These are phyloP conservation scores for Trypanosoma platydactyli DNA, from an alignment of 208 protist genomes.

Conservation along the genomic window DNA sequence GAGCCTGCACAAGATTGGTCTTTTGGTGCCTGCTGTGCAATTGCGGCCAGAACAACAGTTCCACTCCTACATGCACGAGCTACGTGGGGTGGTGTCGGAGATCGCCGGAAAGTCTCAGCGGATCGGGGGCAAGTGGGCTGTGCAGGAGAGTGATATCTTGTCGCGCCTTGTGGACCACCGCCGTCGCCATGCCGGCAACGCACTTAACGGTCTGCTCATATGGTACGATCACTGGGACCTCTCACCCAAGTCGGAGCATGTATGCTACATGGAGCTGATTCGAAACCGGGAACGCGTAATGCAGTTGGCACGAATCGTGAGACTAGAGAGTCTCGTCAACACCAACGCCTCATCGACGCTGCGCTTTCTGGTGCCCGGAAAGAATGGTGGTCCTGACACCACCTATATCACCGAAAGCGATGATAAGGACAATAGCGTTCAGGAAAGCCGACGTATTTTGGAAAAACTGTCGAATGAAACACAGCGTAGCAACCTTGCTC, in stretches of 20 bases:
- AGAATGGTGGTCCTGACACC: constrained; percentile 35
- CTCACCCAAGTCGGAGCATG: constrained; percentile 68
- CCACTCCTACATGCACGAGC: constrained; percentile 65
- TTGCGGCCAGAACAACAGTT: constrained; percentile 66
- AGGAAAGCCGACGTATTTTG: constrained; percentile 52
- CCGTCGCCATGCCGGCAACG: constrained; percentile 54
- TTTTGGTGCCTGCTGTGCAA: constrained; percentile 63
- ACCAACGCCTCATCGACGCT: constrained; percentile 68
- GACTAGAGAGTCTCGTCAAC: constrained; percentile 61
- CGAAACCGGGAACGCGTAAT: constrained; percentile 72
- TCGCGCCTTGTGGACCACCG: constrained; percentile 60
- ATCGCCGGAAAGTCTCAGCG: constrained; percentile 52
- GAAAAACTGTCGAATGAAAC: constrained; percentile 32
- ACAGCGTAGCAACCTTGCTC: constrained; percentile 49
- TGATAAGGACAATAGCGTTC: constrained; percentile 31
- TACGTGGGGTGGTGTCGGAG: constrained; percentile 63
- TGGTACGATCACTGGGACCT: constrained; percentile 87
- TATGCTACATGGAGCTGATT: constrained; percentile 81
- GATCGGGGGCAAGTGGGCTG: constrained; percentile 59
- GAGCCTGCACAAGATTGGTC: constrained; percentile 55
- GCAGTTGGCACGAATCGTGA: constrained; percentile 65
- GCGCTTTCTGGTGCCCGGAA: constrained; percentile 46
- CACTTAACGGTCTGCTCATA: constrained; percentile 67
- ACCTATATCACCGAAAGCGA: constrained; percentile 26
- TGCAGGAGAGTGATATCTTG: constrained; percentile 59